Conservation (phyloP, 2,329 filamentous ascomycete genomes). For the Lasiodiplodia sp. region DNA sequence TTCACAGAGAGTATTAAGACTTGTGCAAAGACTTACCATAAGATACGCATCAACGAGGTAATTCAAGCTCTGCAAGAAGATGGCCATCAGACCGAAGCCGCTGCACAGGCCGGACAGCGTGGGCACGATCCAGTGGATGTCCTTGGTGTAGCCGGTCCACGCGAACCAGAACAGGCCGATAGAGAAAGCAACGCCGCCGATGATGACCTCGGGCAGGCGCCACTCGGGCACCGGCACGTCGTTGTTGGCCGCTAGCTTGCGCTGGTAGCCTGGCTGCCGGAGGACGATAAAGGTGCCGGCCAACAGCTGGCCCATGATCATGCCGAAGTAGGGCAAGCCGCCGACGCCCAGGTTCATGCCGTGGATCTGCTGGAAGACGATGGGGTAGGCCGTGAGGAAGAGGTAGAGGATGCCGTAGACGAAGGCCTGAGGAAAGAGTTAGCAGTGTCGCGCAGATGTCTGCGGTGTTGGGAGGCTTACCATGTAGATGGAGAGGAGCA, state of each 20-base stretch:
- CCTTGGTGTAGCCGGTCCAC: constrained; percentile 52
- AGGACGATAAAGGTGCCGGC: constrained; percentile 70
- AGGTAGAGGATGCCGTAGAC: constrained; percentile 78
- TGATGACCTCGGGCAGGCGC: constrained; percentile 62
- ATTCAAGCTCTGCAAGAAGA: constrained; percentile 65
- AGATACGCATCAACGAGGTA: constrained; percentile 67
- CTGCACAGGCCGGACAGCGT: constrained; percentile 59
- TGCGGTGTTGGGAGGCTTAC: too few relatives aligned
- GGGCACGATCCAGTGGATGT: constrained; percentile 51
- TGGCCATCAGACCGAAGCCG: constrained; percentile 64
- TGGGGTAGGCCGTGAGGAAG: constrained; percentile 83
- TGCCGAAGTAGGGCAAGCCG: constrained; percentile 84
- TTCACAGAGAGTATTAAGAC: too few relatives aligned
- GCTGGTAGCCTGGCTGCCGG: constrained; percentile 70
- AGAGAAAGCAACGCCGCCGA: constrained; percentile 57
- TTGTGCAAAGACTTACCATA: constrained; percentile 45
- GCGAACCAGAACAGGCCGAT: constrained; percentile 52
- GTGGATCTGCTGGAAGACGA: constrained; percentile 78
- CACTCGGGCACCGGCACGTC: constrained; percentile 64
- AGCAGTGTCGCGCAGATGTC: too few relatives aligned
- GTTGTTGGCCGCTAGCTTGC: constrained; percentile 52
- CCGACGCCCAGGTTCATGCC: constrained; percentile 72
- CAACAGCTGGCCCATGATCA: constrained; percentile 76
- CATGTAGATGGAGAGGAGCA: constrained; percentile 57
- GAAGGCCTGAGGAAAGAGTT: constrained; percentile 54